phyloP scores from a whole-genome alignment of 441 rosid genomes.

The Macaranga tanarius region DNA sequence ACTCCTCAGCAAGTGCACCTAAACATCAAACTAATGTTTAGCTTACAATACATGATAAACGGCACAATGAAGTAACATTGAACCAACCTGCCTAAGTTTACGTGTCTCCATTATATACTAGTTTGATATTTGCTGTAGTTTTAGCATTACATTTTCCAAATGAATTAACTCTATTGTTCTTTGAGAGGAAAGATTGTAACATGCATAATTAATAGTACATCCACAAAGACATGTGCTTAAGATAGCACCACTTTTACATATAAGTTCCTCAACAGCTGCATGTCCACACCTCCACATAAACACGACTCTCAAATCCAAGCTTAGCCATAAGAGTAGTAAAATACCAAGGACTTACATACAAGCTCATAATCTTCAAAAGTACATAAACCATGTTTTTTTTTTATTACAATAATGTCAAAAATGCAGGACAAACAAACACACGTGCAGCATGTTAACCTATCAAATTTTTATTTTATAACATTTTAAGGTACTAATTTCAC shows the following conservation, averaged over 20 bases:
- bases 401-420: not conserved
- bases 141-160: not conserved
- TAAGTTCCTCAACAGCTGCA: not conserved
- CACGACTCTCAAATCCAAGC: not conserved
- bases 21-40: not conserved
- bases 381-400: not conserved
- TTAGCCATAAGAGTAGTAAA: too few relatives aligned
- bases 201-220: not conserved
- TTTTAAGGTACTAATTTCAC: not conserved
- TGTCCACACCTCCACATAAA: not conserved
- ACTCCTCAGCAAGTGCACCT: not conserved
- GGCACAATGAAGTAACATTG: too few relatives aligned
- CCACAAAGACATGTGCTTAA: not conserved
- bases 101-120: not conserved
- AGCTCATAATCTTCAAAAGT: not conserved
- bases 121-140: too few relatives aligned
- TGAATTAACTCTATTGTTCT: not conserved
- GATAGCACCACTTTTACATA: not conserved
- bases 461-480: not conserved
- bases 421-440: not conserved
- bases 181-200: not conserved
- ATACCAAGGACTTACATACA: too few relatives aligned
- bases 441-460: slow-evolving; percentile 16
- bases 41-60: not conserved
- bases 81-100: not conserved